phyloP scores from a whole-genome alignment of 768 basidiomycete species.

The Coprinopsis sp. region DNA sequence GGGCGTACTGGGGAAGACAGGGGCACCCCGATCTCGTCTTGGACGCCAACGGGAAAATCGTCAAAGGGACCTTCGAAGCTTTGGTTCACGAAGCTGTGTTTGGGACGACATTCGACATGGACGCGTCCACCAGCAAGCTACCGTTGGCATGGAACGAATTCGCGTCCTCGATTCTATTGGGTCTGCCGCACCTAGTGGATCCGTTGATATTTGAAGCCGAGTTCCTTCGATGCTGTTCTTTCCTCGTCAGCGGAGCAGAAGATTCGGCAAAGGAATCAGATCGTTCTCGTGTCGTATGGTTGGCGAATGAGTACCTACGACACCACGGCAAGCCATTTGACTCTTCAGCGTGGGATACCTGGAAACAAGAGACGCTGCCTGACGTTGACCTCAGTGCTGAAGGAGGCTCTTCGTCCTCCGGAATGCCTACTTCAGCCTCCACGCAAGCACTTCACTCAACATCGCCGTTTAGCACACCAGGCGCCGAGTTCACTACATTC shows the following conservation, averaged over 20 bases:
- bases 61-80: constrained; percentile 72
- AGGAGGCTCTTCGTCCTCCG: constrained; percentile 16
- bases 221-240: constrained; percentile 60
- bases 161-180: constrained; percentile 55
- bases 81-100: constrained; percentile 80
- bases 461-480: constrained; percentile 39
- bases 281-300: constrained; percentile 51
- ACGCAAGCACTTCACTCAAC: constrained; percentile 50
- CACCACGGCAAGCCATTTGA: constrained; percentile 55
- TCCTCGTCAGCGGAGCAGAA: constrained; percentile 54
- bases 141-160: constrained; percentile 55
- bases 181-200: constrained; percentile 54
- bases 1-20: constrained; percentile 73
- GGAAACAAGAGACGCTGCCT: constrained; percentile 50
- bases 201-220: constrained; percentile 62
- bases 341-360: constrained; percentile 50
- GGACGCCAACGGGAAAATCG: constrained; percentile 35
- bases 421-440: constrained; percentile 42
- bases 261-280: constrained; percentile 36
- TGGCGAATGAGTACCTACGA: constrained; percentile 60
- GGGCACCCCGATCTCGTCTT: constrained; percentile 69
- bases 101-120: constrained; percentile 57
- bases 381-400: constrained; percentile 27
- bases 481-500: constrained; percentile 46
- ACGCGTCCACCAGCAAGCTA: constrained; percentile 11